Evolutionary conservation across 345 rosid genomes (phyloP), one percentile per base, ranked within the genome.

Genomic region (Moricandia moricandioides): DNA sequence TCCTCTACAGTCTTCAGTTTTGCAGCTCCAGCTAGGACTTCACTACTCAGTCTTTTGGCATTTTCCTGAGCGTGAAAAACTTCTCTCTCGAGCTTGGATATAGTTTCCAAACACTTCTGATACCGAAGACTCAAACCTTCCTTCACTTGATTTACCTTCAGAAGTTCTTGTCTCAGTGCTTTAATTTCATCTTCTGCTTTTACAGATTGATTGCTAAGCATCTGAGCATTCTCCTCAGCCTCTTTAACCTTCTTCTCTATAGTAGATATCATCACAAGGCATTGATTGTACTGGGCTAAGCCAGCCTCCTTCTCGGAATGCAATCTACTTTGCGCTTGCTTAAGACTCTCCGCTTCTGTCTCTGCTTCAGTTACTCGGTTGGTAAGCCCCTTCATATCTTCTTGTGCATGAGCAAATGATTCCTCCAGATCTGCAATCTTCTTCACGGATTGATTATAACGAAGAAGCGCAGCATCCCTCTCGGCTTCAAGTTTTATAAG

Each of bases 231-330:
- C 72, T 83, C 85, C 85, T 91, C 96, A 0, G 87, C 84, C 4
- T 82, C 79, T 17, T 80, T 86, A 77, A 90, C 87, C 84, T 80
- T 88, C 54, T 70, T 80, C 85, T 90, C 94, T 61, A 90, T 76
- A 31, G 76, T 54, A 78, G 89, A 75, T 73, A 89, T 86, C 84
- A 79, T 87, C 78, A 82, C 88, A 79, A 86, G 83, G 75, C 91
- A 85, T 37, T 71, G 88, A 75, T 81, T 85, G 85, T 87, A 87
- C 84, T 74, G 85, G 5, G 77, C 81, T 72, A 87, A 76, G 34
- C 82, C 86, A 68, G 87, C 85, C 37, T 89, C 89, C 72, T 84
- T 89, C 76, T 92, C 98, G 70, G 86, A 84, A 62, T 83, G 81
- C 49, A 96, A 69, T 77, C 78, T 81, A 58, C 76, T 83, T 69